phyloP scores from a whole-genome alignment of 176 grass and related monocot genomes.

The Sorghum bicolor region DNA sequence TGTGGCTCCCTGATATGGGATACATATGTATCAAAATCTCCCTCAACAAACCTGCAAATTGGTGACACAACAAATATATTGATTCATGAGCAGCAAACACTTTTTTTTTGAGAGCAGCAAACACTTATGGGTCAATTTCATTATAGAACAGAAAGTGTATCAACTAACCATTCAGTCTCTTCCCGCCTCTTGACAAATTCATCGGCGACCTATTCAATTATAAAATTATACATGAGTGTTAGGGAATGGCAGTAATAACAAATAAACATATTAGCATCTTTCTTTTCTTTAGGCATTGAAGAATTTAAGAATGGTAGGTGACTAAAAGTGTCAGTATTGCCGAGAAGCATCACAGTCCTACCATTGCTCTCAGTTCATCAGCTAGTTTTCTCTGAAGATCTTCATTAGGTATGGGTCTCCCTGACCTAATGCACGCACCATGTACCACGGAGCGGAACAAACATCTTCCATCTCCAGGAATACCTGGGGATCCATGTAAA shows the following conservation, averaged over 20 bases:
- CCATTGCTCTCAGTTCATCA: conserved; percentile 79
- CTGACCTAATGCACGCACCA: conserved; percentile 58
- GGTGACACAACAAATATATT: background rate
- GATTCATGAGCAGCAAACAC: background rate
- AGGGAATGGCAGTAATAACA: background rate
- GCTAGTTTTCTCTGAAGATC: conserved; percentile 75
- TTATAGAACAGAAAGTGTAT: background rate
- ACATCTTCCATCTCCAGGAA: conserved; percentile 91
- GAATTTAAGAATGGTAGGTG: background rate
- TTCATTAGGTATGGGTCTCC: conserved; percentile 53
- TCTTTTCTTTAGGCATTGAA: background rate
- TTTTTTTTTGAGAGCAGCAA: background rate
- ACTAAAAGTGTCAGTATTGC: background rate
- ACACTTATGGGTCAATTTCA: background rate
- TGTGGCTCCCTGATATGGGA: conserved; percentile 72
- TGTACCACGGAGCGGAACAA: conserved; percentile 82
- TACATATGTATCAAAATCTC: conserved; percentile 84
- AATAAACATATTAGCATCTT: background rate
- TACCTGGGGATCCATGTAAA: conserved; percentile 50
- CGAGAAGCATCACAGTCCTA: conserved; percentile 13
- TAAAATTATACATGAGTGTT: background rate
- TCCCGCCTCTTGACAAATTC: conserved; percentile 75
- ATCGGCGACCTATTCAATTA: conserved; percentile 59
- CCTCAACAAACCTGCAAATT: conserved; percentile 71
- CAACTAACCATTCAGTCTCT: conserved; percentile 82